A percentile compares a stretch with the other conserved stretches of the same genome.
Conservation (phyloP, 1,284 basidiomycete genomes). For the Apiotrichum gracile region DNA sequence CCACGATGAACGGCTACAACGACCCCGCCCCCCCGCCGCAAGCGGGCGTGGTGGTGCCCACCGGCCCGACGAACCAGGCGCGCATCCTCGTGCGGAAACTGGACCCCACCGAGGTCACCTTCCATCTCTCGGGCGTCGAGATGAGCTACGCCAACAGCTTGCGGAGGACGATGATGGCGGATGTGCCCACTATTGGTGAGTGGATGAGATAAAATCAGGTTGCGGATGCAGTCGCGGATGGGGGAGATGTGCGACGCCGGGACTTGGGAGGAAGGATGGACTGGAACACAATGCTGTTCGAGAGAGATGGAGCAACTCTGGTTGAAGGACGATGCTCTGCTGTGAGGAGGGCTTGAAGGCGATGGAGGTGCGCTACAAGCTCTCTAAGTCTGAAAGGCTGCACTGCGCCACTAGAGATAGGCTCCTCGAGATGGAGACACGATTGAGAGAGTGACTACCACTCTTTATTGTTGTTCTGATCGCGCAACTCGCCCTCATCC, state of each 20-base stretch:
- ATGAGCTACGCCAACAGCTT: conserved; percentile 87
- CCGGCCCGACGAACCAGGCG: conserved; percentile 40
- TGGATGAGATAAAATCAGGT: conserved; percentile 4
- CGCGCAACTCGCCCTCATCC: no score
- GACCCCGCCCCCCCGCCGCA: neutral
- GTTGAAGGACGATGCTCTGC: no score
- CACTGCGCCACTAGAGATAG: no score
- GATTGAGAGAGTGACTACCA: no score
- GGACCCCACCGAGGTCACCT: conserved; percentile 73
- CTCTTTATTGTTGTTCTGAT: no score
- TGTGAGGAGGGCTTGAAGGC: no score
- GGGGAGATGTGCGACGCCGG: neutral
- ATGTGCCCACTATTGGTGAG: conserved; percentile 86
- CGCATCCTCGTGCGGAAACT: conserved; percentile 46
- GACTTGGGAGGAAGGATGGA: no score
- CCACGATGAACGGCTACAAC: conserved; percentile 7
- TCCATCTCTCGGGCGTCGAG: conserved; percentile 88
- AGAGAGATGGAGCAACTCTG: no score
- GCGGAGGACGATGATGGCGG: conserved; percentile 86
- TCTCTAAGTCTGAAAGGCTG: no score
- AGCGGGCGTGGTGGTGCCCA: conserved; percentile 17
- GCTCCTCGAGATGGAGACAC: no score
- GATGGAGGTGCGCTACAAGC: no score
- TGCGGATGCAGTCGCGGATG: neutral
- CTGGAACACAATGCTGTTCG: no score